These are phyloP conservation scores for Elsinoe necatrix DNA, from an alignment of 2,329 filamentous ascomycete species.

Conservation along the genomic window DNA sequence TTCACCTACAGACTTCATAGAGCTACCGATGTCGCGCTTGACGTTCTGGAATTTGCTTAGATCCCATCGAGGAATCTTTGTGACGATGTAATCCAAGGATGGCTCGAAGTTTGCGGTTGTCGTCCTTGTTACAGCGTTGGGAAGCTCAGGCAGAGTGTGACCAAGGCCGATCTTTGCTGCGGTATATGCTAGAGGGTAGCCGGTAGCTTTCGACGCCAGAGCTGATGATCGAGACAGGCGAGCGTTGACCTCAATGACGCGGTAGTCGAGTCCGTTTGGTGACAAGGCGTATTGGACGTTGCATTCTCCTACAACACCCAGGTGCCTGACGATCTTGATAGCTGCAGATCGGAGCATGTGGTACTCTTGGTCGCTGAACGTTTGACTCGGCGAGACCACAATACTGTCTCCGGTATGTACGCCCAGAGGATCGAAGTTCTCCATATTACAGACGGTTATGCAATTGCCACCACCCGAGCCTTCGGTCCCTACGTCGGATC, in stretches of 20 bases:
- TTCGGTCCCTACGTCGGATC: too few relatives aligned
- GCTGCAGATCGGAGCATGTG: slow-evolving; percentile 97
- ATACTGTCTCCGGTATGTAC: slow-evolving; percentile 99
- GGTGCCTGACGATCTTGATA: slow-evolving; percentile 95
- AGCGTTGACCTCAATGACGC: slow-evolving; percentile 98
- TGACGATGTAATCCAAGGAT: slow-evolving; percentile 93
- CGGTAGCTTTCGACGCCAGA: slow-evolving; percentile 93
- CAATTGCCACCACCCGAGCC: slow-evolving; percentile 99
- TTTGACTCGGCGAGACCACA: slow-evolving; percentile 94
- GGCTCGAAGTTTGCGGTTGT: slow-evolving; percentile 99
- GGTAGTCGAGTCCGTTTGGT: slow-evolving; percentile 93
- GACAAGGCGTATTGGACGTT: slow-evolving; percentile 97
- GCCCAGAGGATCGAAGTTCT: slow-evolving; percentile 95
- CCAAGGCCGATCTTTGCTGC: slow-evolving; percentile 97
- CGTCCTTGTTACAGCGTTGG: slow-evolving; percentile 96
- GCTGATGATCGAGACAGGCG: slow-evolving; percentile 96
- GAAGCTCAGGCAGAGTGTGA: slow-evolving; percentile 87
- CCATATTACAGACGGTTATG: slow-evolving; percentile 98
- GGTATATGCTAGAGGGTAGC: slow-evolving; percentile 93
- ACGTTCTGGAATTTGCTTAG: slow-evolving; percentile 98
- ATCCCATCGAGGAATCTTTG: slow-evolving; percentile 98
- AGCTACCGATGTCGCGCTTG: slow-evolving; percentile 90
- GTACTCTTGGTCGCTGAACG: slow-evolving; percentile 95
- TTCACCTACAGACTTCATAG: slow-evolving; percentile 98
- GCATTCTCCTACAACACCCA: slow-evolving; percentile 96